Evolutionary conservation across 2,329 filamentous ascomycete genomes (phyloP).

Genomic region (Phialophora verrucosa): DNA sequence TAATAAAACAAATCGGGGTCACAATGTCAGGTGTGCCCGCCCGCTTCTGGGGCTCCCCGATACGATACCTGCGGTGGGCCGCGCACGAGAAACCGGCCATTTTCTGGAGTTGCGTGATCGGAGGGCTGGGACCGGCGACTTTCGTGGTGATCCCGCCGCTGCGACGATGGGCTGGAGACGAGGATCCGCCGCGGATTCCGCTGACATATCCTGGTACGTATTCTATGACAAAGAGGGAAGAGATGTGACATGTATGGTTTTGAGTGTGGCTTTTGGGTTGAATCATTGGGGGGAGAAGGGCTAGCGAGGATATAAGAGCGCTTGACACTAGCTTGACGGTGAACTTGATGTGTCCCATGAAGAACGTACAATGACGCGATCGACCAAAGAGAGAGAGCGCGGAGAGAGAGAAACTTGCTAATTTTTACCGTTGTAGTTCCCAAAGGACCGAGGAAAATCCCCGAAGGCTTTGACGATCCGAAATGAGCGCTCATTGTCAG

Average conservation of each 20-base stretch:
- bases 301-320: neutral
- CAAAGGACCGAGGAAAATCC: conserved; percentile 52
- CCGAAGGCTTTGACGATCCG: conserved; percentile 55
- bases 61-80: conserved; percentile 87
- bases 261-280: neutral
- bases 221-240: neutral
- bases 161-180: conserved; percentile 73
- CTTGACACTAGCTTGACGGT: neutral
- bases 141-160: conserved; percentile 76
- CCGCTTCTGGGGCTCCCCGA: conserved; percentile 78
- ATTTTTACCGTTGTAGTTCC: conserved; percentile 47
- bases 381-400: neutral
- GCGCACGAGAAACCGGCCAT: conserved; percentile 85
- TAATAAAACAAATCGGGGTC: conserved; percentile 25
- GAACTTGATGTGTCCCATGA: neutral
- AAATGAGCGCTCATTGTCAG: conserved; percentile 4
- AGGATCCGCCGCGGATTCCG: conserved; percentile 73
- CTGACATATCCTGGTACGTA: conserved; percentile 89
- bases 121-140: conserved; percentile 71
- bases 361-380: neutral
- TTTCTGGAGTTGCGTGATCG: conserved; percentile 84
- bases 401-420: conserved; percentile 15
- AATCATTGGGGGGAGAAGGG: neutral
- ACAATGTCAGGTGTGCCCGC: conserved; percentile 62
- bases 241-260: neutral